These are phyloP conservation scores for Colletotrichum eleusines DNA, from an alignment of 2,329 filamentous ascomycete genomes.

Conservation along the genomic window DNA sequence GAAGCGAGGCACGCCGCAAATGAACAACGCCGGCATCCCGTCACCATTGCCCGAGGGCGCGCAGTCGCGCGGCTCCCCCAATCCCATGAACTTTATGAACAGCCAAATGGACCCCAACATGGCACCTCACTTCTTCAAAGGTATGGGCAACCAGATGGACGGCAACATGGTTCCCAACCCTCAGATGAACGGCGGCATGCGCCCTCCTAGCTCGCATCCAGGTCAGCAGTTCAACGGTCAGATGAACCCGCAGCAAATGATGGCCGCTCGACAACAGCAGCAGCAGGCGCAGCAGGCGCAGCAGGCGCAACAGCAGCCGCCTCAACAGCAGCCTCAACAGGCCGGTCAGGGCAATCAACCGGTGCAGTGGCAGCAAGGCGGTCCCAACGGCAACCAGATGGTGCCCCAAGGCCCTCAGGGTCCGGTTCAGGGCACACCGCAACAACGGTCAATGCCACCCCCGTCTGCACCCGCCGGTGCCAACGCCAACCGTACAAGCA, in stretches of 20 bases:
- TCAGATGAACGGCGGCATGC: constrained; percentile 75
- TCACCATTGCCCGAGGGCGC: constrained; percentile 78
- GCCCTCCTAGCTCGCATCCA: constrained; percentile 77
- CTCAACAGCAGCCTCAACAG: constrained; percentile 51
- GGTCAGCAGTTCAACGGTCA: constrained; percentile 66
- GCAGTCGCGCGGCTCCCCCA: constrained; percentile 75
- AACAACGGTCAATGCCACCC: constrained; percentile 77
- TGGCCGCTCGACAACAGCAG: constrained; percentile 59
- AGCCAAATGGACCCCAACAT: constrained; percentile 73
- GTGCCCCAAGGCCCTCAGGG: constrained; percentile 60
- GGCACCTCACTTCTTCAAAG: constrained; percentile 70
- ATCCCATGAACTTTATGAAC: constrained; percentile 72
- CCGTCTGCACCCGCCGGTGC: constrained; percentile 69
- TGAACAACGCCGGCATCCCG: constrained; percentile 76
- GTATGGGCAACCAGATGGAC: constrained; percentile 62
- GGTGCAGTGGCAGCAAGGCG: constrained; percentile 62
- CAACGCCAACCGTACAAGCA: constrained; percentile 65
- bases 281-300: constrained; percentile 48
- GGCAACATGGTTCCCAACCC: constrained; percentile 65
- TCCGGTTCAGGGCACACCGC: constrained; percentile 76
- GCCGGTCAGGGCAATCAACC: constrained; percentile 55
- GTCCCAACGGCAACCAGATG: constrained; percentile 57
- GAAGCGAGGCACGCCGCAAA: constrained; percentile 81
- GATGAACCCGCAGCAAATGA: constrained; percentile 73
- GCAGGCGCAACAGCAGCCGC: constrained; percentile 57